Base-by-base conservation (phyloP, 257 asterid species). In the Ilex asprella region DNA sequence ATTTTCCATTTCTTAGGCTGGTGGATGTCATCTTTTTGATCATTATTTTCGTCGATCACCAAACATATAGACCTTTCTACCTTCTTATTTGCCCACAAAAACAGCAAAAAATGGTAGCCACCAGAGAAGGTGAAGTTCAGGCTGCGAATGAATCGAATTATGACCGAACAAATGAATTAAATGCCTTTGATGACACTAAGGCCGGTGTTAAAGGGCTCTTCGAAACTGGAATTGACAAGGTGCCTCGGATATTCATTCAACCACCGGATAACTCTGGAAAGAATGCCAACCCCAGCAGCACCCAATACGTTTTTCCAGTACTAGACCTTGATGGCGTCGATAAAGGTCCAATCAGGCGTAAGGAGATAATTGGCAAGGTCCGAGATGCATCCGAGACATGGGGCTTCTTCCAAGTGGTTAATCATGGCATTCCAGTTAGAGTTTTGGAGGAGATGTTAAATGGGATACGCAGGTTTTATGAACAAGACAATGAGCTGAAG, bases 141-240 rank as follows among this genome's bases (percentile, higher is more conserved):
- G 35, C 56, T 0, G 16, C 59, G 32, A 8, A 7, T 13, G 5
- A 32, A 2, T 31, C 50, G 10, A 46, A 52, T 7, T 73, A 41
- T 31, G 73, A 71, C 30, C 68, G 85, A 50, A 55, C 66, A 61
- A 66, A 70, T 39, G 85, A 76, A 16, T 12, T 84, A 15, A 70
- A 51, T 43, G 79, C 78, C 2, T 83, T 83, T 47, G 90, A 83
- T 47, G 79, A 78, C 10, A 71, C 86, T 7, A 75, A 66, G 51
- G 73, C 79, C 11, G 89, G 89, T 11, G 89, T 80, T 1, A 83
- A 83, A 59, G 86, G 86, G 15, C 74, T 83, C 6, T 68, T 78
- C 4, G 90, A 83, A 10, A 67, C 63, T 41, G 79, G 86, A 41
- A 27, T 65, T 31, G 61, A 76, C 31, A 15, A 56, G 12, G 70